These are phyloP conservation scores for Leishmania martiniquensis DNA, from an alignment of 208 protist species.

Conservation along the genomic window DNA sequence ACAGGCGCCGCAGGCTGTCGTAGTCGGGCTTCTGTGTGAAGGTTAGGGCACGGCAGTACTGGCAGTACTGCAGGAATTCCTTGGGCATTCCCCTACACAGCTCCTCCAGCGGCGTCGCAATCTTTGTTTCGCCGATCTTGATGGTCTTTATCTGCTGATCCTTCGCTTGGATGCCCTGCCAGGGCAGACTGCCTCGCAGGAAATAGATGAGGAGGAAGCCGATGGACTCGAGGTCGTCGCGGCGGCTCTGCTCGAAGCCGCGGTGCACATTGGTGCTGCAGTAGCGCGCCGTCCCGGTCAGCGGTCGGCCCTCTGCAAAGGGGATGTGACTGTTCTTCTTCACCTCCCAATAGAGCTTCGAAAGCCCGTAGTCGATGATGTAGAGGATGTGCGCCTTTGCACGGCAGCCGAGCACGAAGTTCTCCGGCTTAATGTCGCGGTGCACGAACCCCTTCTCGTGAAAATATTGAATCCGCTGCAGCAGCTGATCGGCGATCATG, in stretches of 20 bases:
- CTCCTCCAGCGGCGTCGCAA: slow-evolving; percentile 60
- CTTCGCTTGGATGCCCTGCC: slow-evolving; percentile 91
- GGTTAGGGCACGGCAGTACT: slow-evolving; percentile 75
- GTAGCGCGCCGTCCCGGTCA: slow-evolving; percentile 99
- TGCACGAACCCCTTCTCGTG: slow-evolving; percentile 85
- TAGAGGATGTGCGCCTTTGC: slow-evolving; percentile 83
- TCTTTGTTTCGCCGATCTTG: slow-evolving; percentile 88
- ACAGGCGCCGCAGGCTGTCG: slow-evolving; percentile 72
- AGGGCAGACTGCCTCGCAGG: slow-evolving; percentile 89
- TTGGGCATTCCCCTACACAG: slow-evolving; percentile 70
- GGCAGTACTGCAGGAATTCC: slow-evolving; percentile 72
- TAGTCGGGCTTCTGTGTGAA: slow-evolving; percentile 88
- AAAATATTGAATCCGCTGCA: slow-evolving; percentile 86
- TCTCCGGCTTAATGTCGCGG: slow-evolving; percentile 93
- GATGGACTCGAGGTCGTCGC: slow-evolving; percentile 95
- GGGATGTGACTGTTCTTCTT: slow-evolving; percentile 97
- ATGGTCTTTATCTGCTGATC: slow-evolving; percentile 79
- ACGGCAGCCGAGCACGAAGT: slow-evolving; percentile 81
- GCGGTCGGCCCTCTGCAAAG: slow-evolving; percentile 97
- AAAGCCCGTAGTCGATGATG: slow-evolving; percentile 99
- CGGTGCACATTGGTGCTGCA: slow-evolving; percentile 99
- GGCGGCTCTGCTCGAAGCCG: slow-evolving; percentile 96
- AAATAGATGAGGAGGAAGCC: slow-evolving; percentile 96
- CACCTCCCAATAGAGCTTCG: slow-evolving; percentile 98
- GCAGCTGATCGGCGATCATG: slow-evolving; percentile 99